Percentiles rank a stretch among this genome's conserved stretches.
Evolutionary conservation across 129 eudicot genomes (phyloP).

Genomic region (Lonicera japonica): DNA sequence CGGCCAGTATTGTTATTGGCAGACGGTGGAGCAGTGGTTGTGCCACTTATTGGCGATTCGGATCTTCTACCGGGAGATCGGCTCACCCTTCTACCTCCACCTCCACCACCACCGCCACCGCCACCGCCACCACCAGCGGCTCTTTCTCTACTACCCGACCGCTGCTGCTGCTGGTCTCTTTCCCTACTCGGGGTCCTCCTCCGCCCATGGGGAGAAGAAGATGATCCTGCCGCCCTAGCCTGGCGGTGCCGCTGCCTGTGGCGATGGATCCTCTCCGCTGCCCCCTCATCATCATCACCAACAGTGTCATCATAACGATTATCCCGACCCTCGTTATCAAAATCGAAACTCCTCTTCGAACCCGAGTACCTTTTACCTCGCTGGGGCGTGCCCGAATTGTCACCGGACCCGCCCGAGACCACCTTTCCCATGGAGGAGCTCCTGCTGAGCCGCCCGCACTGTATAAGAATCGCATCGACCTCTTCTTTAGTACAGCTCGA

Average conservation of each 20-base stretch:
- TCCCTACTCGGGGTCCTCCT: slow-evolving; percentile 81
- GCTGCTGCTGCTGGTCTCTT: slow-evolving; percentile 52
- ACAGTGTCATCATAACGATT: slow-evolving; percentile 1
- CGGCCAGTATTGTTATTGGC: slow-evolving; percentile 17
- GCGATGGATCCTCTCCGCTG: slow-evolving; percentile 39
- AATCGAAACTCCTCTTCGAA: slow-evolving; percentile 77
- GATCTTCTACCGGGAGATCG: slow-evolving; percentile 93
- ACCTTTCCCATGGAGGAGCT: slow-evolving; percentile 70
- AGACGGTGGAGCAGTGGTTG: slow-evolving; percentile 5
- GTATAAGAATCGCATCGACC: slow-evolving; percentile 73
- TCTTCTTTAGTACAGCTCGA: slow-evolving; percentile 92
- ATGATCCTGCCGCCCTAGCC: slow-evolving; percentile 44
- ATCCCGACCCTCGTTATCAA: slow-evolving; percentile 34
- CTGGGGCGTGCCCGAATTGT: slow-evolving; percentile 10
- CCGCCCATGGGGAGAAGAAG: slow-evolving; percentile 55
- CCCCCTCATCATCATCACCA: slow-evolving; percentile 34
- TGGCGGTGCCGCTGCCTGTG: slow-evolving; percentile 46
- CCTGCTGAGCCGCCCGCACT: slow-evolving; percentile 78
- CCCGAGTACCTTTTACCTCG: slow-evolving; percentile 60
- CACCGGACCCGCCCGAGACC: background rate
- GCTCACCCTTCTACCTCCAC: slow-evolving; percentile 71
- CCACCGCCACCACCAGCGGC: slow-evolving; percentile 18
- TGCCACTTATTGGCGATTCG: slow-evolving; percentile 57
- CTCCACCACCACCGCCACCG: slow-evolving; percentile 6
- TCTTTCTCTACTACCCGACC: slow-evolving; percentile 73